Conservation (phyloP, 2,329 filamentous ascomycete species). For the Fusarium torulosum region DNA sequence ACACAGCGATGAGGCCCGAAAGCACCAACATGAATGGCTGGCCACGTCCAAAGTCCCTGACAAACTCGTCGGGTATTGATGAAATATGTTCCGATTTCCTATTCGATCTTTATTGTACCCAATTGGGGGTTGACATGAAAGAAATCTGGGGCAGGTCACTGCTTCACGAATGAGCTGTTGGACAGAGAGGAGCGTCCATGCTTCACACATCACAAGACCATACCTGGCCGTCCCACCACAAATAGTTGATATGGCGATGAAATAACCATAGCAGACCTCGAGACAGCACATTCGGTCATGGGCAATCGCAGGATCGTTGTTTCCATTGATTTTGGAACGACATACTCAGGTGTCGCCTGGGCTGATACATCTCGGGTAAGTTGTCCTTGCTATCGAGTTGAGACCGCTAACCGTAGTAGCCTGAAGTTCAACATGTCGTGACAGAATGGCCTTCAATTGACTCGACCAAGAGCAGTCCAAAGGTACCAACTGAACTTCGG, state of each 20-base stretch:
- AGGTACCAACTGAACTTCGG: constrained; percentile 64
- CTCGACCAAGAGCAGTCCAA: constrained; percentile 54
- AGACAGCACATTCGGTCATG: constrained; percentile 46
- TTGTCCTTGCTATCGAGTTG: constrained; percentile 8
- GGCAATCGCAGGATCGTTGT: constrained; percentile 60
- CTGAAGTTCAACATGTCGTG: constrained; percentile 58
- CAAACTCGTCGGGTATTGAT: constrained; percentile 37
- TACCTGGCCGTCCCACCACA: constrained; percentile 35
- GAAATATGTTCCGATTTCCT: constrained; percentile 37
- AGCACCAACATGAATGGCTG: constrained; percentile 26
- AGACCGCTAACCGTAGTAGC: constrained; percentile 48
- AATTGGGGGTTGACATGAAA: constrained; percentile 31
- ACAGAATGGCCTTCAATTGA: constrained; percentile 59
- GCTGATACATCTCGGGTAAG: constrained; percentile 58
- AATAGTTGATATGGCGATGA: constrained; percentile 42
- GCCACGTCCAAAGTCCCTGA: constrained; percentile 22
- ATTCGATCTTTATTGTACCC: constrained; percentile 18
- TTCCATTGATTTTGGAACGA: constrained; percentile 69
- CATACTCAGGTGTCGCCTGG: constrained; percentile 68
- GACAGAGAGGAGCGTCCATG: constrained; percentile 24
- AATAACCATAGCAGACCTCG: constrained; percentile 32
- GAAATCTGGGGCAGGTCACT: constrained; percentile 38
- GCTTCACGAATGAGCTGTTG: constrained; percentile 28
- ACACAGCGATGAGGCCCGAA: constrained; percentile 37
- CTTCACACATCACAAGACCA: constrained; percentile 23